Conservation (phyloP, 257 asterid species). For the Solanum virginianum region DNA sequence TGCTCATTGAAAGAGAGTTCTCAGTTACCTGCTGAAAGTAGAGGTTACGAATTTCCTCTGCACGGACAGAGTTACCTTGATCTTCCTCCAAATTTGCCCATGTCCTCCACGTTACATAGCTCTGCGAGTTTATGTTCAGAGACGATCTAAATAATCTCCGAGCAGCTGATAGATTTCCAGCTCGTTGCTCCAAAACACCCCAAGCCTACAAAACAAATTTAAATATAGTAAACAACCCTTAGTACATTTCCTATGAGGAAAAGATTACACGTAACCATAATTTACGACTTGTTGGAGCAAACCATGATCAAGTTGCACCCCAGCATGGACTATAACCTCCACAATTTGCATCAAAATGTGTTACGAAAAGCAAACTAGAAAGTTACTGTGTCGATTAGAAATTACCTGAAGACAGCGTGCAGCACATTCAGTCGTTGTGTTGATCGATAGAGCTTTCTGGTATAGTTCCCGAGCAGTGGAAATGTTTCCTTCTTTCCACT, state of each 20-base stretch:
- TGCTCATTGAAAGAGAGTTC: neutral
- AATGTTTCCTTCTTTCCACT: slow-evolving; percentile 97
- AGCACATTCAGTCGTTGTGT: slow-evolving; percentile 64
- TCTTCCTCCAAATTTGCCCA: slow-evolving; percentile 97
- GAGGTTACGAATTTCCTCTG: slow-evolving; percentile 88
- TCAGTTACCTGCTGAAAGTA: slow-evolving; percentile 77
- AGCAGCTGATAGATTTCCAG: slow-evolving; percentile 80
- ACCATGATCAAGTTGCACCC: neutral
- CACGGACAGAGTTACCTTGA: slow-evolving; percentile 76
- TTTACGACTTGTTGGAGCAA: neutral
- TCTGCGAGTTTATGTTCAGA: slow-evolving; percentile 79
- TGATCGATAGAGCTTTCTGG: slow-evolving; percentile 65
- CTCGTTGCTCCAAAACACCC: slow-evolving; percentile 93
- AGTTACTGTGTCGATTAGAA: neutral
- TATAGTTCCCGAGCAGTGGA: slow-evolving; percentile 70
- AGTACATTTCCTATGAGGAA: neutral
- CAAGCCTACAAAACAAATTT: slow-evolving; percentile 48
- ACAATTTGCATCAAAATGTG: neutral
- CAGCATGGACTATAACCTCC: neutral
- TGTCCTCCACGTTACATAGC: slow-evolving; percentile 97
- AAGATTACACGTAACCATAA: neutral
- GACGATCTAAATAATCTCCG: slow-evolving; percentile 82
- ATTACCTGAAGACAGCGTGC: slow-evolving; percentile 92
- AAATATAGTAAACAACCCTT: neutral
- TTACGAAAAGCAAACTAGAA: neutral